A percentile compares a stretch with the other conserved stretches of the same genome.
Conservation (phyloP, 768 basidiomycete genomes). For the Trametes punicea region DNA sequence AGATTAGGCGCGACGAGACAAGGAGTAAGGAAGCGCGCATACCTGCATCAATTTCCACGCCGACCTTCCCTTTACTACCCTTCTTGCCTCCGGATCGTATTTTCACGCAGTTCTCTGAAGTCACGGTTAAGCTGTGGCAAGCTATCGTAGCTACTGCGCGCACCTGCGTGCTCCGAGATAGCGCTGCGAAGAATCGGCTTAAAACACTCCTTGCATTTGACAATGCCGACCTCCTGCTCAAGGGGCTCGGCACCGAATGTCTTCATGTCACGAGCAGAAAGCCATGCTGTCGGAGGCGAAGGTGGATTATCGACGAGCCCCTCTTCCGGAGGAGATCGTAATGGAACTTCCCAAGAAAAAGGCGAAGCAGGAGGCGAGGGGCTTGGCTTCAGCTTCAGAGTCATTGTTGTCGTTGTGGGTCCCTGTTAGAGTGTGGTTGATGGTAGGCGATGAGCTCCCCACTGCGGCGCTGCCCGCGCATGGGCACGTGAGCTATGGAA, state of each 20-base stretch:
- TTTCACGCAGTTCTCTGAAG: conserved; percentile 56
- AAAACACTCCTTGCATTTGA: conserved; percentile 76
- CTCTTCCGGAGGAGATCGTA: conserved; percentile 31
- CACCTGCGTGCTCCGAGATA: conserved; percentile 73
- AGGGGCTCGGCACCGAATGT: conserved; percentile 79
- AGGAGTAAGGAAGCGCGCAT: neutral
- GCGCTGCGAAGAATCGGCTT: conserved; percentile 80
- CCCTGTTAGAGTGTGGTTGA: no score
- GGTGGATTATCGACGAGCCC: conserved; percentile 39
- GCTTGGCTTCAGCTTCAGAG: conserved; percentile 41
- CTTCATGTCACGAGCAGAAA: conserved; percentile 85
- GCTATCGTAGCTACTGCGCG: conserved; percentile 21
- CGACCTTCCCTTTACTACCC: conserved; percentile 50
- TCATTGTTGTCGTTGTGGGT: conserved; percentile 27
- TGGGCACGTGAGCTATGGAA: conserved; percentile 2
- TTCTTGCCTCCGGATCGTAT: conserved; percentile 57
- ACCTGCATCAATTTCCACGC: conserved; percentile 42
- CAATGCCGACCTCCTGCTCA: conserved; percentile 55
- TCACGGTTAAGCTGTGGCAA: neutral
- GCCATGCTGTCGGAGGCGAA: conserved; percentile 81
- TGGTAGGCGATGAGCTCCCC: no score
- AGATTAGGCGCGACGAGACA: neutral
- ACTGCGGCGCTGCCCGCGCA: no score
- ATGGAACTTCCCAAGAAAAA: conserved; percentile 60
- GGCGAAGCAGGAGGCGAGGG: conserved; percentile 43